Base-by-base conservation (phyloP, 129 eudicot species). In the Flaveria trinervia region DNA sequence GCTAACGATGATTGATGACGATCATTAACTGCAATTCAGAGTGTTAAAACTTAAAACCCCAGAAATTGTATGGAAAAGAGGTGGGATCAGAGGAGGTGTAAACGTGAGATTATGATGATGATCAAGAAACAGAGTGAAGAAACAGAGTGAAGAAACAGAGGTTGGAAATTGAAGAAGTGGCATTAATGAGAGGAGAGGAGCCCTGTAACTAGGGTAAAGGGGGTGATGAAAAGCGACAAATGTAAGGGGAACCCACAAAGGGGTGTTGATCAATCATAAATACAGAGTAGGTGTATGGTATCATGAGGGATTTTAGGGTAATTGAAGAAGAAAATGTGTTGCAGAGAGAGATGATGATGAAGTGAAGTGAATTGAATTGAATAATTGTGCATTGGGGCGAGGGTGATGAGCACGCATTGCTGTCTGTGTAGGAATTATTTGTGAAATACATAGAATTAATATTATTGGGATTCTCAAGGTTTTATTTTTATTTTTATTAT, bases 151-250 rank as follows among this genome's bases (percentile, higher is more conserved):
- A 17, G 15, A 64, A 57, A 25, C 43, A 36, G 65, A 30, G 33
- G 62, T 65, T 28, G 72, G 79, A 8, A 75, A 25, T 7, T 18
- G 70, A 46, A 45, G 41, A 49, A 43, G 12, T 26, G 28, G 7
- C 11, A 75, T 75, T 75, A 26, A 74, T 50, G 73, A 73, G 77
- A 76, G 44, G 54, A 39, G 64, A 56, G 66, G 23, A 77, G 5
- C 41, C 80, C 43, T 65, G 51, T 4, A 50, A 76, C 65, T 49
- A 65, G 80, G 80, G 73, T 18, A 76, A 52, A 65, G 13, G 61
- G 23, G 52, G 13, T 7, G 66, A 54, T 2, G 54, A 72, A 72
- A 54, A 51, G 17, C 41, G 77, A 72, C 77, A 72, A 76, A 66
- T 41, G 80, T 18, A 77, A 3, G 65, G 17, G 43, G 41, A 76